Base-by-base conservation (phyloP, 2,329 filamentous ascomycete genomes). In the Colletotrichum godetiae region DNA sequence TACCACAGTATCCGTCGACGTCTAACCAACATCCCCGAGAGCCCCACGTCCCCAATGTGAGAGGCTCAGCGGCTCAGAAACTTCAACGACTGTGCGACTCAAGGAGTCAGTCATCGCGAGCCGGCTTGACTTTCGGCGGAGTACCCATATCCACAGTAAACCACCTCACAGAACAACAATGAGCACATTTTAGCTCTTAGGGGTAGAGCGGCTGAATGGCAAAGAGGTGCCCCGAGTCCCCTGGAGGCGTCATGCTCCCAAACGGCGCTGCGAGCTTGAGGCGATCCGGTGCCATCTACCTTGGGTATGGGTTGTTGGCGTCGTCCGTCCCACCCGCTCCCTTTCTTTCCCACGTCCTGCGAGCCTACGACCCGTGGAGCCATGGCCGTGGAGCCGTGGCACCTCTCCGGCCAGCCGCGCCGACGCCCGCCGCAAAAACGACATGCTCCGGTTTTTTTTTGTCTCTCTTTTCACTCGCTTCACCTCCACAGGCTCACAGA, bases 171-270 rank as follows among this genome's bases (percentile, higher is more conserved):
- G 13, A 19, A 24, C 13, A 37, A 42, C 27, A 49, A 58, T 11
- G 52, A 37, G 35, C 42, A 49, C 42, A 49, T n/a, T 11, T 49
- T 49, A 49, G 42, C 42, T n/a, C 42, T 11, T 49, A n/a, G 55
- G 22, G 24, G 19, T 53, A 55, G 56, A 19, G 24, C 5, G 6
- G 49, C 35, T 37, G 42, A 24, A 63, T n/a, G 42, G 37, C 13
- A 22, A 22, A 58, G 22, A 63, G 42, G 15, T 24, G 35, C 59
- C 31, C 53, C 15, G 37, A 60, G 55, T 49, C 70, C 67, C 55
- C 35, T 61, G 56, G 56, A 61, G 70, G 70, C 67, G 60, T 73
- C 49, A 70, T 66, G 35, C 66, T 72, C 70, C 70, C 70, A 66
- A 56, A 69, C 70, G 67, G 70, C 46, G 70, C 53, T 52, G 70